Percentiles rank a stretch among this genome's conserved stretches.
phyloP scores from a whole-genome alignment of 2,329 filamentous ascomycete genomes.

The Aspergillus eucalypticola region DNA sequence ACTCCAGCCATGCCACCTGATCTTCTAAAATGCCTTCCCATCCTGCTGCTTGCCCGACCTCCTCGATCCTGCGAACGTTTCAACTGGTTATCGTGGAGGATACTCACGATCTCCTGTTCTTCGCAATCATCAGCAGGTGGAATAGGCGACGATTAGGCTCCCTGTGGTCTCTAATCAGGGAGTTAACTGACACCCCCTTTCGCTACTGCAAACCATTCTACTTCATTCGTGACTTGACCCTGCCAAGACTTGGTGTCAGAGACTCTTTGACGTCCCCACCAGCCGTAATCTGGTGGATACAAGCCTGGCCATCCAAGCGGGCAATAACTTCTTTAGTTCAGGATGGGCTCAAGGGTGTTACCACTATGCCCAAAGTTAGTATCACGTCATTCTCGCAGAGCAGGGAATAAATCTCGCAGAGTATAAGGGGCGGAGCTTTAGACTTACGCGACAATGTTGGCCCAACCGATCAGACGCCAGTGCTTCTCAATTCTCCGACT shows the following conservation, averaged over 20 bases:
- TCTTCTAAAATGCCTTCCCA: conserved; percentile 20
- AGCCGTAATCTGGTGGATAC: conserved; percentile 15
- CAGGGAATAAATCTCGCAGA: neutral
- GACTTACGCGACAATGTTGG: conserved; percentile 67
- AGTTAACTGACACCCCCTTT: conserved; percentile 32
- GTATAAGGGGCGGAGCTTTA: neutral
- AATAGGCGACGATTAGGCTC: conserved; percentile 22
- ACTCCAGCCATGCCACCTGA: conserved; percentile 30
- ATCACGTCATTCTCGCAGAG: neutral
- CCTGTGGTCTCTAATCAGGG: conserved; percentile 36
- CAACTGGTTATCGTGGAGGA: conserved; percentile 10
- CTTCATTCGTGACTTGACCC: conserved; percentile 18
- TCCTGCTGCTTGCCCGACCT: conserved; percentile 15
- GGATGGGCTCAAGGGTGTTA: conserved; percentile 49
- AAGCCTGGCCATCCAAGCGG: conserved; percentile 16
- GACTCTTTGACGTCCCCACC: conserved; percentile 16
- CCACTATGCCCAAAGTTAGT: conserved; percentile 35
- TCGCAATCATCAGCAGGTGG: conserved; percentile 15
- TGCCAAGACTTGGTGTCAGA: conserved; percentile 21
- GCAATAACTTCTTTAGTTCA: conserved; percentile 35
- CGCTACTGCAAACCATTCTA: conserved; percentile 30
- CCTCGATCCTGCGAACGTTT: conserved; percentile 11
- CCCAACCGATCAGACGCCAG: conserved; percentile 94
- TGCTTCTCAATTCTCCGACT: conserved; percentile 98
- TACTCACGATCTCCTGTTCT: conserved; percentile 9